Evolutionary conservation across 139 green algal species (phyloP).

Genomic region (Chlamydomonas eustigma): DNA sequence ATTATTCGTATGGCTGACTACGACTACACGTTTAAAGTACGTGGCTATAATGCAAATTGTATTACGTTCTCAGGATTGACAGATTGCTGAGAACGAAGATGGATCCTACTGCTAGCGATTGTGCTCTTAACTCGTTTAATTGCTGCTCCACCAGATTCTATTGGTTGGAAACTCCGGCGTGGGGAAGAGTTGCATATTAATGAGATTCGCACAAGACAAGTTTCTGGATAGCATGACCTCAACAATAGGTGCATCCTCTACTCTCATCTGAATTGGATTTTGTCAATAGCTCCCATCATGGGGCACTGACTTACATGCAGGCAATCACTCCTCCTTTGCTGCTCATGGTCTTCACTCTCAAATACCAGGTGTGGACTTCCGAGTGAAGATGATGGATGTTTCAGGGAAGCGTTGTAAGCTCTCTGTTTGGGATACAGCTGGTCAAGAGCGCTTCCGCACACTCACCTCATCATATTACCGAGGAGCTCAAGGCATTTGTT

Average conservation of each 20-base stretch:
- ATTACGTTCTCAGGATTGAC: too few relatives aligned
- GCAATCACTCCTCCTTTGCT: too few relatives aligned
- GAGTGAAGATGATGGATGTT: conserved; percentile 84
- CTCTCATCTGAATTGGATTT: too few relatives aligned
- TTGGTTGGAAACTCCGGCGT: conserved; percentile 88
- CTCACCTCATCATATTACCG: conserved; percentile 96
- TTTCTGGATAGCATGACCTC: conserved; percentile 78
- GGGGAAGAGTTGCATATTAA: conserved; percentile 85
- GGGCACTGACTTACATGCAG: too few relatives aligned
- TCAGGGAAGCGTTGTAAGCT: conserved; percentile 76
- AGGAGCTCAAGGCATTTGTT: conserved; percentile 53
- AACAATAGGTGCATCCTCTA: conserved; percentile 72
- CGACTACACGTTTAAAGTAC: conserved; percentile 6
- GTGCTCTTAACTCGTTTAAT: too few relatives aligned
- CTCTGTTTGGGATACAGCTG: conserved; percentile 56
- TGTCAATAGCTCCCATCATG: too few relatives aligned
- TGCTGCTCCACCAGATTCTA: conserved; percentile 68
- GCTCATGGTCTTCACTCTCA: too few relatives aligned
- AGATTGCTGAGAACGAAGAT: too few relatives aligned
- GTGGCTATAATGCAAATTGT: too few relatives aligned
- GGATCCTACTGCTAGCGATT: too few relatives aligned
- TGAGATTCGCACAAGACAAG: conserved; percentile 77
- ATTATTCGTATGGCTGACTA: conserved; percentile 3
- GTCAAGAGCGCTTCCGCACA: conserved; percentile 93
- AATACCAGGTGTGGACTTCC: conserved; percentile 93